phyloP scores from a whole-genome alignment of 2,329 filamentous ascomycete species.

The Biscogniauxia mediterranea region DNA sequence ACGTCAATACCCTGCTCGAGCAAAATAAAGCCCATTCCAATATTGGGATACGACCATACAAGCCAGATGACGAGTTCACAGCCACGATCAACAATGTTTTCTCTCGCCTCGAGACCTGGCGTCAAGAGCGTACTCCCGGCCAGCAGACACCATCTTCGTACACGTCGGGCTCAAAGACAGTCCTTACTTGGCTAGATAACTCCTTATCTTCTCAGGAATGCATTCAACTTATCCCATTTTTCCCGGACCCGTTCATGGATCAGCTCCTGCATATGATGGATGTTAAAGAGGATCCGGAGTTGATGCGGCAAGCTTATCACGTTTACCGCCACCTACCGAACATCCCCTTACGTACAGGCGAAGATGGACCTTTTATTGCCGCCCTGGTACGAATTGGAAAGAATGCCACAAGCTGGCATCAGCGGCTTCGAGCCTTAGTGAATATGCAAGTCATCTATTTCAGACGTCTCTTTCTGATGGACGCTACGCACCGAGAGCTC shows the following conservation, averaged over 20 bases:
- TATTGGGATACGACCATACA: conserved; percentile 81
- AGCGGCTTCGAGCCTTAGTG: conserved; percentile 88
- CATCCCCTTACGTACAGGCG: conserved; percentile 83
- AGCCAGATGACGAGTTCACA: conserved; percentile 71
- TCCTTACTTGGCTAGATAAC: conserved; percentile 90
- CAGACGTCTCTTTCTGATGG: conserved; percentile 86
- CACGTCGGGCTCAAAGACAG: conserved; percentile 93
- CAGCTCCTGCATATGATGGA: conserved; percentile 99
- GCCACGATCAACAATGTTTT: conserved; percentile 75
- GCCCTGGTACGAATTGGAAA: conserved; percentile 86
- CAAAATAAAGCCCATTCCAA: conserved; percentile 77
- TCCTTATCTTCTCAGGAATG: conserved; percentile 91
- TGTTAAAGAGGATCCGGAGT: conserved; percentile 94
- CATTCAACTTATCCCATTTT: conserved; percentile 85
- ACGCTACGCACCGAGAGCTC: conserved; percentile 68
- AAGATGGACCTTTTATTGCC: conserved; percentile 80
- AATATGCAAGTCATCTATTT: conserved; percentile 99
- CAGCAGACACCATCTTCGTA: conserved; percentile 93
- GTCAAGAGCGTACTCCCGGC: conserved; percentile 76
- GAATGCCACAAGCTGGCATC: conserved; percentile 86
- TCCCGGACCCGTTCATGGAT: conserved; percentile 84
- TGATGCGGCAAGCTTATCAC: conserved; percentile 91
- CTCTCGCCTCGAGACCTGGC: conserved; percentile 78
- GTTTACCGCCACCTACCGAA: conserved; percentile 97
- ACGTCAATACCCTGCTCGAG: conserved; percentile 72